These are phyloP conservation scores for Ogataea sp. DNA, from an alignment of 805 yeast species.

Conservation along the genomic window DNA sequence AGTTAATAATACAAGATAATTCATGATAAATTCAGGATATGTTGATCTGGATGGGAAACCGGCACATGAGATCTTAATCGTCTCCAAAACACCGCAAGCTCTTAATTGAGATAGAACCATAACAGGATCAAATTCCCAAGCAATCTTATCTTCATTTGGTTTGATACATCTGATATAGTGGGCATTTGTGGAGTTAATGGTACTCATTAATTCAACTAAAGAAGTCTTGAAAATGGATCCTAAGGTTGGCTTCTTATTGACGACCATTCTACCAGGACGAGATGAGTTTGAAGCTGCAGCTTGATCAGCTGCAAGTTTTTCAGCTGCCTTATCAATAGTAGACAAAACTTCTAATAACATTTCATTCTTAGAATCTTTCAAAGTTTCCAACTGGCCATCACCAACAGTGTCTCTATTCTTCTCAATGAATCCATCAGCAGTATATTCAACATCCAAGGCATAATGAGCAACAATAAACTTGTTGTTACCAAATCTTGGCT, in stretches of 20 bases:
- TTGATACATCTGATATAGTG: conserved; percentile 97
- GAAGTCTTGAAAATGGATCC: conserved; percentile 93
- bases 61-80: conserved; percentile 93
- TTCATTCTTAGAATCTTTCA: conserved; percentile 59
- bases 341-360: conserved; percentile 58
- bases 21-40: conserved; percentile 83
- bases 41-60: conserved; percentile 98
- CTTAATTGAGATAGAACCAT: conserved; percentile 94
- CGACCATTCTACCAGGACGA: conserved; percentile 29
- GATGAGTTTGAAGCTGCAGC: conserved; percentile 22
- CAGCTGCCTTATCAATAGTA: conserved; percentile 52
- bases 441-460: conserved; percentile 90
- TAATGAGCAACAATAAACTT: conserved; percentile 89
- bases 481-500: conserved; percentile 89
- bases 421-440: conserved; percentile 90
- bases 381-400: conserved; percentile 86
- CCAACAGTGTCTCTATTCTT: conserved; percentile 97
- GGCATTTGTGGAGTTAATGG: conserved; percentile 90
- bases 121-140: conserved; percentile 92
- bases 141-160: conserved; percentile 88
- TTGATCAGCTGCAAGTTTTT: conserved; percentile 29
- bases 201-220: conserved; percentile 83
- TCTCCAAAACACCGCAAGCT: conserved; percentile 98
- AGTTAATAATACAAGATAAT: conserved; percentile 77
- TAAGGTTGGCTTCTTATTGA: conserved; percentile 78